Evolutionary conservation across 345 rosid genomes (phyloP).

Genomic region (Syzygium aromaticum): DNA sequence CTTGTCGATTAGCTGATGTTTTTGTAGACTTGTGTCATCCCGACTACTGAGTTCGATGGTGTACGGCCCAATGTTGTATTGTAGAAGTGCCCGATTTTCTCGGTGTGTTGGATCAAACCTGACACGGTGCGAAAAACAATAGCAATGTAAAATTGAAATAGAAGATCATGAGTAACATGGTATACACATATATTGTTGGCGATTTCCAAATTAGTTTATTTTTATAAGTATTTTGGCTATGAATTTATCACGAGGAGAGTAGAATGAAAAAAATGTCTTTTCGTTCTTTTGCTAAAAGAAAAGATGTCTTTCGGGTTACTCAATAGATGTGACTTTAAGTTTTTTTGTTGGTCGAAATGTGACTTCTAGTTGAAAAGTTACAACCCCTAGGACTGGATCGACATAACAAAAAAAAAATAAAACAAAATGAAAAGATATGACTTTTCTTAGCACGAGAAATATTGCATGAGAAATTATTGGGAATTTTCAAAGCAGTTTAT

Average conservation of each 20-base stretch:
- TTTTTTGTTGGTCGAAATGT: background rate
- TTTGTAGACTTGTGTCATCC: background rate
- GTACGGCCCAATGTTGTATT: background rate
- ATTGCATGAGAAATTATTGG: background rate
- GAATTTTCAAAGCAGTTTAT: accelerated
- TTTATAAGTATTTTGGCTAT: background rate
- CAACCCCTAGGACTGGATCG: background rate
- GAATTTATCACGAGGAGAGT: background rate
- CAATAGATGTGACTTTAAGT: too few species aligned
- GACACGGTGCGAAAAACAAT: too few species aligned
- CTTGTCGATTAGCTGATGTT: background rate
- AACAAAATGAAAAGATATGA: too few species aligned
- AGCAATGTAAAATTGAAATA: too few species aligned
- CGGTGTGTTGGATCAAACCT: too few species aligned
- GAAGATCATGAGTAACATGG: background rate
- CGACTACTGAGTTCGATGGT: background rate
- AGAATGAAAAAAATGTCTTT: background rate
- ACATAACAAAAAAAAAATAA: background rate
- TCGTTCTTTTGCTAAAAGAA: too few species aligned
- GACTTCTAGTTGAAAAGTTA: background rate
- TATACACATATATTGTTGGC: background rate
- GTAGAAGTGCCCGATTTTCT: too few species aligned
- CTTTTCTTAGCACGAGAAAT: too few species aligned
- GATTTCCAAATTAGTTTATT: background rate
- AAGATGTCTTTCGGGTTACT: too few species aligned